These are phyloP conservation scores for Byssothecium circinans DNA, from an alignment of 2,329 filamentous ascomycete species.

Conservation along the genomic window DNA sequence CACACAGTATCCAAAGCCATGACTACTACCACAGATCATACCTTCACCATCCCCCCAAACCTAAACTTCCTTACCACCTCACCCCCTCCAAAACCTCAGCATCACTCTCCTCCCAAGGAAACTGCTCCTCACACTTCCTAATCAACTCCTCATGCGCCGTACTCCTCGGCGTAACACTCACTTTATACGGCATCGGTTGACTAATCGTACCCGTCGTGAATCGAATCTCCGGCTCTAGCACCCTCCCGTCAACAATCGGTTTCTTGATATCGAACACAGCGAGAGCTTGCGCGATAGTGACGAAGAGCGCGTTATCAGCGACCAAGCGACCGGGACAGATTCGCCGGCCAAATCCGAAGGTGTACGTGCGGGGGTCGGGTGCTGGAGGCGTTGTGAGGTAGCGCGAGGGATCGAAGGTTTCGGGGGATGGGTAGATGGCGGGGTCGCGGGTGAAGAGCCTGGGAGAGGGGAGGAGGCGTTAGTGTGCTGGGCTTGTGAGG, in stretches of 20 bases:
- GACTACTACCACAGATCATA: too few species aligned
- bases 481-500: neutral
- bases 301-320: constrained; percentile 46
- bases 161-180: constrained; percentile 41
- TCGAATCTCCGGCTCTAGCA: constrained; percentile 38
- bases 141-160: constrained; percentile 39
- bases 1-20: too few species aligned
- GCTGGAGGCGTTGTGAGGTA: constrained; percentile 43
- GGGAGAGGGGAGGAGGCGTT: constrained; percentile 10
- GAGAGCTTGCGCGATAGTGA: constrained; percentile 49
- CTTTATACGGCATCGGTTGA: constrained; percentile 44
- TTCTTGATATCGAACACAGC: constrained; percentile 52
- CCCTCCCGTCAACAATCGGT: constrained; percentile 38
- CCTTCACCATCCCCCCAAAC: too few species aligned
- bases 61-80: neutral
- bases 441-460: constrained; percentile 48
- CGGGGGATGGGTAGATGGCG: constrained; percentile 37
- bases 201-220: constrained; percentile 43
- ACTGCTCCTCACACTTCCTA: constrained; percentile 32
- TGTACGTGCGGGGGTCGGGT: constrained; percentile 37
- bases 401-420: constrained; percentile 49
- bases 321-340: constrained; percentile 48
- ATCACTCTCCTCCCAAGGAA: constrained; percentile 47
- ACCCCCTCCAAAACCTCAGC: constrained; percentile 24
- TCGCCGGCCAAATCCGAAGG: constrained; percentile 47